Percentiles rank a stretch among this genome's conserved stretches.
Conservation (phyloP, 1,139 yeast species). For the Diutina siamensis region DNA sequence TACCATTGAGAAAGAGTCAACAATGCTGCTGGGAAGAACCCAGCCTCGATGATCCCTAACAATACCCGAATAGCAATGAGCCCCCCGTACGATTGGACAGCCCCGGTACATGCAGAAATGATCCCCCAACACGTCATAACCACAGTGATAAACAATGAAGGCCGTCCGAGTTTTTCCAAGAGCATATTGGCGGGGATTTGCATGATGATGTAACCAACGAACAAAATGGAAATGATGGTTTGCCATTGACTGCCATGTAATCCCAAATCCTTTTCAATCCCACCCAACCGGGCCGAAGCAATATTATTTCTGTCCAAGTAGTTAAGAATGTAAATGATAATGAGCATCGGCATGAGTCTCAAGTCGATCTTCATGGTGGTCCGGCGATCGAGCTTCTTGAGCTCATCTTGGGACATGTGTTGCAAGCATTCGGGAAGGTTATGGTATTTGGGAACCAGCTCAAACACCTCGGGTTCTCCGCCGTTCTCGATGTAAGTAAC, state of each 20-base stretch:
- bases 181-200: conserved; percentile 45
- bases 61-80: conserved; percentile 36
- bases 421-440: conserved; percentile 22
- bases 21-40: conserved; percentile 44
- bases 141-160: conserved; percentile 37
- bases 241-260: conserved; percentile 41
- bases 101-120: conserved; percentile 35
- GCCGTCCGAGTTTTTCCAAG: conserved; percentile 38
- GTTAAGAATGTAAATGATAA: conserved; percentile 40
- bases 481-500: neutral
- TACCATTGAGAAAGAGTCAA: conserved; percentile 39
- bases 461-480: neutral
- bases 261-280: conserved; percentile 39
- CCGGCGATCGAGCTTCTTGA: conserved; percentile 25
- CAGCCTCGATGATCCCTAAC: conserved; percentile 48
- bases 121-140: conserved; percentile 45
- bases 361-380: conserved; percentile 39
- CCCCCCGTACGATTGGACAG: conserved; percentile 24
- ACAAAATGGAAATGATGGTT: conserved; percentile 43
- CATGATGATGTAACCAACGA: conserved; percentile 50
- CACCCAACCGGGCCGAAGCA: conserved; percentile 51
- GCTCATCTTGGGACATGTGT: conserved; percentile 23
- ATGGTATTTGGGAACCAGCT: neutral
- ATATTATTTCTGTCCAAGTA: conserved; percentile 51
- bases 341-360: conserved; percentile 43